Evolutionary conservation across 176 grass and related monocot genomes (phyloP).

Genomic region (Typha latifolia): DNA sequence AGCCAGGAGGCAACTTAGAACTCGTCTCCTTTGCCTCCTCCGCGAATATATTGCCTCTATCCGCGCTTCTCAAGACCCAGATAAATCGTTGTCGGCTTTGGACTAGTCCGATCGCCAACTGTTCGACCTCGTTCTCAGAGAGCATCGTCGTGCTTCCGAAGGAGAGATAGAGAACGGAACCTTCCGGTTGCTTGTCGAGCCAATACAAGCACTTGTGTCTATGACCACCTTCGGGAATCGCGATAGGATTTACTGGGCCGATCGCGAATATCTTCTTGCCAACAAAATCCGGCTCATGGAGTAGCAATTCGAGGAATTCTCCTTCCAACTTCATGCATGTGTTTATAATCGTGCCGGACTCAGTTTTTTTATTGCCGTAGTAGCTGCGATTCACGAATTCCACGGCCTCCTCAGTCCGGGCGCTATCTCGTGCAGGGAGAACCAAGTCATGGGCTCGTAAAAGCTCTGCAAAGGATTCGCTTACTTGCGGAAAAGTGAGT

Average conservation of each 20-base stretch:
- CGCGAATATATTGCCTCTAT: not conserved
- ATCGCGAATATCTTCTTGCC: constrained; percentile 18
- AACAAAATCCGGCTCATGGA: not conserved
- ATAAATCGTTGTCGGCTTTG: constrained; percentile 25
- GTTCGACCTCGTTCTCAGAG: constrained; percentile 13
- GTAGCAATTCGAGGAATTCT: constrained; percentile 23
- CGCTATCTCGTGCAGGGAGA: constrained; percentile 20
- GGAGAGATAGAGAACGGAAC: constrained; percentile 25
- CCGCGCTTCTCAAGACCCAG: constrained; percentile 19
- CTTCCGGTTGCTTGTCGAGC: constrained; percentile 28
- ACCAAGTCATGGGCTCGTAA: constrained; percentile 25
- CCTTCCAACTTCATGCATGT: constrained; percentile 47
- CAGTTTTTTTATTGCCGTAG: no score
- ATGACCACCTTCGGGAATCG: not conserved
- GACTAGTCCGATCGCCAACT: constrained; percentile 22
- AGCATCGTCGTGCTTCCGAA: constrained; percentile 26
- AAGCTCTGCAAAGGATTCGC: constrained; percentile 9
- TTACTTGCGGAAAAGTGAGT: constrained; percentile 21
- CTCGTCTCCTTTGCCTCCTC: not conserved
- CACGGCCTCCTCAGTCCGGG: constrained; percentile 24
- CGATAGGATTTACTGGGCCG: constrained; percentile 17
- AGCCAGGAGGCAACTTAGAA: not conserved
- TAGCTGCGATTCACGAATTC: constrained; percentile 16
- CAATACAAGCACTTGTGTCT: constrained; percentile 26
- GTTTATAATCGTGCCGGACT: constrained; percentile 48